Percentiles rank a stretch among this genome's conserved stretches.
phyloP scores from a whole-genome alignment of 371 early-diverging fungal genomes.

The Mortierella sp. region DNA sequence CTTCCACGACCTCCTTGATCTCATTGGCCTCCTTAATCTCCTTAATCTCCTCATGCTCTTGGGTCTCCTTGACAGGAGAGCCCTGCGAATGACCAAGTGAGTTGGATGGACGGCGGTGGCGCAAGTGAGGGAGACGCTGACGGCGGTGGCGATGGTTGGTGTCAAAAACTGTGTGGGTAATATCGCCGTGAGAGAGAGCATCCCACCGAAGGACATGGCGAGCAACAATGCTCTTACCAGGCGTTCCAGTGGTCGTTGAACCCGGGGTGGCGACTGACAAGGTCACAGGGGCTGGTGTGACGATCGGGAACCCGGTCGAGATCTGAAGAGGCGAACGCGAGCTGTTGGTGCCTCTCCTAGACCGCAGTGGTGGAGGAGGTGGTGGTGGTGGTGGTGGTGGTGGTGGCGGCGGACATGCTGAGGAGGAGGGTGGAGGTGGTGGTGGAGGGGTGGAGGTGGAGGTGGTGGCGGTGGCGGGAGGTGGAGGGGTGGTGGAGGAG shows the following conservation, averaged over 20 bases:
- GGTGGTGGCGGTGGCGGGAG: conserved; percentile 8
- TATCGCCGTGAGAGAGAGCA: conserved; percentile 37
- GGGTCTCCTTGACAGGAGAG: too few relatives aligned
- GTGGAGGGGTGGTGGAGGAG: conserved; percentile 10
- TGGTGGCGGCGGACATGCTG: conserved; percentile 23
- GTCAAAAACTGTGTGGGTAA: conserved; percentile 46
- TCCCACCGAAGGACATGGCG: conserved; percentile 47
- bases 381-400: conserved; percentile 13
- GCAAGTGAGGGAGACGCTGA: conserved; percentile 6
- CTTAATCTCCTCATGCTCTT: too few relatives aligned
- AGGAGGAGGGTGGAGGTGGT: conserved; percentile 1
- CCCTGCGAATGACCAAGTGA: too few relatives aligned
- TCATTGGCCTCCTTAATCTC: too few relatives aligned
- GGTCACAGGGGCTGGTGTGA: not conserved
- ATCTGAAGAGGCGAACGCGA: conserved; percentile 23
- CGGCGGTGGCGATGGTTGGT: conserved; percentile 10
- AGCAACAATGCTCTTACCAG: conserved; percentile 34
- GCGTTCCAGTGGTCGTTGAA: conserved; percentile 14
- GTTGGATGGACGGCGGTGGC: conserved; percentile 7
- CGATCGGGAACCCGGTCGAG: conserved; percentile 12
- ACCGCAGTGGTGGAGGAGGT: not conserved
- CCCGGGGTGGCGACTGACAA: not conserved
- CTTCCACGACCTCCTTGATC: too few relatives aligned
- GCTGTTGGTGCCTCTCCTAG: conserved; percentile 4
- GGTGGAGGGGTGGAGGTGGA: conserved; percentile 9